Evolutionary conservation across 148 eudicot genomes (phyloP), one percentile per base, ranked within the genome.

Genomic region (Heliamphora exappendiculata): DNA sequence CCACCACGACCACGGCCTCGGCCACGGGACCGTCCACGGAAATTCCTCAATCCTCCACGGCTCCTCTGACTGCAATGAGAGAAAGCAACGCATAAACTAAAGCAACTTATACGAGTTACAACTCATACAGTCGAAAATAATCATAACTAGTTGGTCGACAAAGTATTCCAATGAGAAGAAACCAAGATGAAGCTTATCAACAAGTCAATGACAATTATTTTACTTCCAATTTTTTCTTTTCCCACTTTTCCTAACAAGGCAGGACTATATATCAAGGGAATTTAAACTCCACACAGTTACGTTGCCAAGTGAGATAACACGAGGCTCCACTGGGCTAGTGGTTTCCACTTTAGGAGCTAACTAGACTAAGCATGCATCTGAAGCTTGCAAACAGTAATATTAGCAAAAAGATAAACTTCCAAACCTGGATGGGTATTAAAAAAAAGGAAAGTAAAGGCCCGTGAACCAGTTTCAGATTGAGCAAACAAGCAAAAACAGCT

Each of bases 1-100:
- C 82, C 80, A 54, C 92, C 87, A 1, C 85, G 86, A 2, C 94
- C 90, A 2, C 86, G 76, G 3, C 86, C 87, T 3, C 87, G 80
- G 14, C 88, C 88, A 26, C 87, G 85, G 0, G 87, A 77, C 33
- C 81, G 82, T 13, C 88, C 88, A 76, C 83, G 80, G 24, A 76
- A 77, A 75, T 67, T 86, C 50, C 78, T 83, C 37, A 79, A 12
- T n/a, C 91, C 90, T 4, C 98, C 97, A 77, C 93, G 87, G 45
- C 60, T 54, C 51, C 86, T 79, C 71, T 82, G 88, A 41, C 93
- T 86, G 78, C 29, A 63, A 54, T 19, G 22, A 37, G 26, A 57
- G 36, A 68, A 68, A 20, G n/a, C 28, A 41, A 36, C 44, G 13
- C 5, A 41, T 9, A 19, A 53, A 20, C 42, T 14, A 65, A 65